phyloP scores from a whole-genome alignment of 1,284 basidiomycete genomes.

The Xerocomus minutiporus region DNA sequence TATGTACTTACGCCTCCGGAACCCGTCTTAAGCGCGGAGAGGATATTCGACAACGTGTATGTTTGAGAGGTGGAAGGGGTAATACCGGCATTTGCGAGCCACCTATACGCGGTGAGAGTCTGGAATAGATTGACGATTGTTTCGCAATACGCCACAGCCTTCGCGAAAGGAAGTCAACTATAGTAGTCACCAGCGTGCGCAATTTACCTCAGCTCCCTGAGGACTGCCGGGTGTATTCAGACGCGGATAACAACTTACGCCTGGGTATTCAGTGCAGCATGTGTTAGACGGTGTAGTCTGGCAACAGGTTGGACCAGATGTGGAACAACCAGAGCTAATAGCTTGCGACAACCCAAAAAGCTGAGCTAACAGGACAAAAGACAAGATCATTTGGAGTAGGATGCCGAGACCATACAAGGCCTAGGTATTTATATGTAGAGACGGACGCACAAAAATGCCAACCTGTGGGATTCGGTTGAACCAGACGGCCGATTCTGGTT shows the following conservation, averaged over 20 bases:
- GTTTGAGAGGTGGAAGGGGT: conserved; percentile 56
- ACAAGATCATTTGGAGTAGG: conserved; percentile 10
- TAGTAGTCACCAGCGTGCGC: neutral
- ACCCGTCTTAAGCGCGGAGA: conserved; percentile 51
- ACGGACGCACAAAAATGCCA: neutral
- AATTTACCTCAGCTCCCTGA: conserved; percentile 53
- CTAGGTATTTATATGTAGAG: conserved; percentile 16
- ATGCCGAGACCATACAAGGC: neutral
- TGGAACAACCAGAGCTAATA: conserved; percentile 40
- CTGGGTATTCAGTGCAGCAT: conserved; percentile 54
- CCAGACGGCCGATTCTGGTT: neutral
- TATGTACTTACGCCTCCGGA: conserved; percentile 38
- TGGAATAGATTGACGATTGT: conserved; percentile 63
- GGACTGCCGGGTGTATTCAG: conserved; percentile 37
- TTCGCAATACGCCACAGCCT: conserved; percentile 72
- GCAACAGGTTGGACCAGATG: conserved; percentile 42
- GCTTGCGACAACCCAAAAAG: conserved; percentile 15
- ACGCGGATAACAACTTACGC: conserved; percentile 28
- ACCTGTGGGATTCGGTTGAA: neutral
- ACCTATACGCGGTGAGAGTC: conserved; percentile 63
- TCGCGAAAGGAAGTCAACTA: conserved; percentile 11
- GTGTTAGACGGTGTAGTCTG: conserved; percentile 39
- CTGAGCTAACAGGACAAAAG: conserved; percentile 14
- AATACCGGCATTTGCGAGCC: conserved; percentile 68
- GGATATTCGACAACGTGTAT: conserved; percentile 54